phyloP scores from a whole-genome alignment of 306 rosid genomes.

The Chamaecrista fasciculata region DNA sequence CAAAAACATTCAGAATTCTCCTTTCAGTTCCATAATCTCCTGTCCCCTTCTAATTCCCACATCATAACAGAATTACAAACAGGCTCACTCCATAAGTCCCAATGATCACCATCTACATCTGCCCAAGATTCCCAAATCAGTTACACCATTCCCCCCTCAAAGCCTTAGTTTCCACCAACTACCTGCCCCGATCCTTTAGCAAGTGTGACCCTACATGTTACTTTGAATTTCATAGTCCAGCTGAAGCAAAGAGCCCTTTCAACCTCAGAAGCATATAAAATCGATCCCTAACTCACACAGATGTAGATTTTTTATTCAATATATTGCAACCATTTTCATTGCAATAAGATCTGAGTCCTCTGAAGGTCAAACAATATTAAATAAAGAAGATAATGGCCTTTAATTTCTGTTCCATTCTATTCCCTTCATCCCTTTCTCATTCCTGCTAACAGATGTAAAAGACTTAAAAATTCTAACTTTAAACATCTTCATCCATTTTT shows the following conservation, averaged over 20 bases:
- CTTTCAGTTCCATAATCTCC: background rate
- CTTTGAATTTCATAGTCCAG: conserved; percentile 12
- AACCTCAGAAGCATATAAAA: conserved; percentile 27
- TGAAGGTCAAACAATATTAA: background rate
- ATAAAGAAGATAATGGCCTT: background rate
- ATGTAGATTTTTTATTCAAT: background rate
- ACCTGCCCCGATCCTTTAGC: background rate
- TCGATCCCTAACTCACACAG: conserved; percentile 9
- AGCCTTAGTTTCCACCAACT: background rate
- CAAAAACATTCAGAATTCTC: background rate
- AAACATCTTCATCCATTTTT: background rate
- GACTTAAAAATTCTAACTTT: background rate
- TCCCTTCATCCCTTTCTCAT: conserved; percentile 7
- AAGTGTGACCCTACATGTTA: conserved; percentile 8
- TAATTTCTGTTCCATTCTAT: conserved; percentile 5
- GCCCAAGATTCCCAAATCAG: background rate
- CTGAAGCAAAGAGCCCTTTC: conserved; percentile 18
- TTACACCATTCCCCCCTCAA: background rate
- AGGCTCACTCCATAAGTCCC: background rate
- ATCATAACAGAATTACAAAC: background rate
- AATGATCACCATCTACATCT: background rate
- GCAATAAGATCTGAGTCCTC: background rate
- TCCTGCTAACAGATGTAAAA: background rate
- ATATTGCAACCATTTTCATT: background rate
- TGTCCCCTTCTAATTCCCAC: background rate